Evolutionary conservation across 371 early-diverging fungal species (phyloP).

Genomic region (Apophysomyces variabilis): DNA sequence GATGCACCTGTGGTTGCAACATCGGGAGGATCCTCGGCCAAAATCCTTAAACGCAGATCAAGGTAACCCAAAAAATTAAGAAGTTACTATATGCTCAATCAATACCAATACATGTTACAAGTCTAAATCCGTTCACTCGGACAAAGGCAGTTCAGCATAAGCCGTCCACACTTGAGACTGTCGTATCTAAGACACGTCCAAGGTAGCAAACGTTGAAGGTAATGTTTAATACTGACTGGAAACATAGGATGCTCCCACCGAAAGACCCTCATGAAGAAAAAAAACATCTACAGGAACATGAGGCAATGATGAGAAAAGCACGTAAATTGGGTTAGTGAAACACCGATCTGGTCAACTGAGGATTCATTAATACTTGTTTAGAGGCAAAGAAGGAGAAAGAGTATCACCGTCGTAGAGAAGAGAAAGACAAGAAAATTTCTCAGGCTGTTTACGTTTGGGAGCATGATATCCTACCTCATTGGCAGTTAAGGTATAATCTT

Average conservation of each 20-base stretch:
- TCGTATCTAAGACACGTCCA: conserved; percentile 55
- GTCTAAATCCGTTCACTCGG: conserved; percentile 46
- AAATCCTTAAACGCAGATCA: conserved; percentile 32
- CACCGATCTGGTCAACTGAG: background rate
- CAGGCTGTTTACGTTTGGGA: conserved; percentile 46
- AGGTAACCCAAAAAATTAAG: conserved; percentile 27
- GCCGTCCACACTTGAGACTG: conserved; percentile 50
- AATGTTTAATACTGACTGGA: background rate
- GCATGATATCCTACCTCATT: conserved; percentile 46
- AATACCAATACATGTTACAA: conserved; percentile 15
- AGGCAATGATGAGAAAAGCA: conserved; percentile 56
- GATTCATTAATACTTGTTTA: conserved; percentile 5
- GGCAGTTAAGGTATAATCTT: conserved; percentile 34
- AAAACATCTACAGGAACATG: conserved; percentile 54
- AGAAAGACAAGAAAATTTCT: conserved; percentile 27
- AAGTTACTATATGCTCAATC: background rate
- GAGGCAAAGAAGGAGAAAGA: conserved; percentile 45
- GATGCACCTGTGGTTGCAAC: conserved; percentile 44
- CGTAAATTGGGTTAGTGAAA: conserved; percentile 31
- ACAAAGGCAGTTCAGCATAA: conserved; percentile 33
- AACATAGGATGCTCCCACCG: conserved; percentile 49
- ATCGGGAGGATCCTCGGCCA: conserved; percentile 46
- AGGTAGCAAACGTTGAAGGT: conserved; percentile 25
- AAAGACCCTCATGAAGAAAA: conserved; percentile 55
- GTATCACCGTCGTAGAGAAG: conserved; percentile 25